A percentile compares a stretch with the other conserved stretches of the same genome.
These are phyloP conservation scores for Prosopis cineraria DNA, from an alignment of 306 rosid genomes.

Conservation along the genomic window DNA sequence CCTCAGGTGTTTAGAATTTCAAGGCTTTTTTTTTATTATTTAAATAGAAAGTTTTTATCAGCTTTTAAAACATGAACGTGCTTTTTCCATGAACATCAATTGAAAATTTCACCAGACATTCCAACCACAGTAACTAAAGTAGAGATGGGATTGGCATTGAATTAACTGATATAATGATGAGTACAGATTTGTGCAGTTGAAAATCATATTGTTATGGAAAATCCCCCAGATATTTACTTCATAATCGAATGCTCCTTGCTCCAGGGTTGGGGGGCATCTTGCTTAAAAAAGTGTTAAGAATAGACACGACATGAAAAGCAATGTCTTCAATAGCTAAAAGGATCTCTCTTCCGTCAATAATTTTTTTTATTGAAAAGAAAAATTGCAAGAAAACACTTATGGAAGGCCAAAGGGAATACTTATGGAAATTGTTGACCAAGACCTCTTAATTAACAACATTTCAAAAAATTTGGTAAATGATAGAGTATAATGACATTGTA, in stretches of 20 bases:
- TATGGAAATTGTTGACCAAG: too few species aligned
- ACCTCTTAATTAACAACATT: too few species aligned
- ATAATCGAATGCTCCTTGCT: constrained; percentile 1
- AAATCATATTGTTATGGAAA: not conserved
- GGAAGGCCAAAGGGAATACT: too few species aligned
- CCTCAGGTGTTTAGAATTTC: constrained; percentile 4
- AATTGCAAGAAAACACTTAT: too few species aligned
- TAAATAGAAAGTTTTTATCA: not conserved
- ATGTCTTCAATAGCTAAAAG: not conserved
- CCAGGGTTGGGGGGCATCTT: not conserved
- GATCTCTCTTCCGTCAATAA: not conserved
- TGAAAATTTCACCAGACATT: not conserved
- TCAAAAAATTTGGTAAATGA: too few species aligned
- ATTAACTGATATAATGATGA: not conserved
- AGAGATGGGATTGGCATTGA: constrained; percentile 12
- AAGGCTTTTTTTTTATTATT: not conserved
- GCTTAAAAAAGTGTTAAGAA: not conserved
- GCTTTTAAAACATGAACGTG: constrained; percentile 4
- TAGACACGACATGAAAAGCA: constrained; percentile 32
- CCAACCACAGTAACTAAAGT: not conserved
- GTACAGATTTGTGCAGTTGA: not conserved
- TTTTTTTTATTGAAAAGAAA: too few species aligned
- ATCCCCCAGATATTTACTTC: constrained; percentile 5
- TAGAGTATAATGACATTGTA: too few species aligned
- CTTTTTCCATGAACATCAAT: constrained; percentile 16